Conservation (phyloP, 495 filamentous ascomycete species). For the Darksidea phi region DNA sequence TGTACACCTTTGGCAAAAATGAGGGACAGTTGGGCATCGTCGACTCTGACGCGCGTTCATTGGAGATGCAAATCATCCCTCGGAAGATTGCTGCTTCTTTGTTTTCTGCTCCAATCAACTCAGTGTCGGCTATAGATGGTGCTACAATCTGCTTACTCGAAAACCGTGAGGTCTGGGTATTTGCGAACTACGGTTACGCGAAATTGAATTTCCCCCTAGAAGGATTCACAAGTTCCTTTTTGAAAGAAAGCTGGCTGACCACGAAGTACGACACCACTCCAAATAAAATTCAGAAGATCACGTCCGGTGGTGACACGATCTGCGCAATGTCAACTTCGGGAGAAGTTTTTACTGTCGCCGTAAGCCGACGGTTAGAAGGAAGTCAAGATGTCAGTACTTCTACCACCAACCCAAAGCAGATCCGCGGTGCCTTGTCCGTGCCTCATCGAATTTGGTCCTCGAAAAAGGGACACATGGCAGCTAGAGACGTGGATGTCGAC, state of each 20-base stretch:
- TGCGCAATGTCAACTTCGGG: constrained; percentile 80
- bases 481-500: constrained; percentile 79
- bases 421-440: constrained; percentile 69
- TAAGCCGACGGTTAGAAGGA: constrained; percentile 64
- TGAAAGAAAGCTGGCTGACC: constrained; percentile 63
- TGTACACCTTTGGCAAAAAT: constrained; percentile 96
- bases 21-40: constrained; percentile 91
- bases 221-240: constrained; percentile 63
- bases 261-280: constrained; percentile 63
- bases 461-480: constrained; percentile 79
- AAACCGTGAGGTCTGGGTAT: constrained; percentile 85
- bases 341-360: constrained; percentile 77
- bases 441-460: constrained; percentile 80
- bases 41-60: constrained; percentile 88
- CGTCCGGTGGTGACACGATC: constrained; percentile 82
- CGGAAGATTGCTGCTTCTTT: constrained; percentile 84
- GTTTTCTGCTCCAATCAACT: constrained; percentile 71
- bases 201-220: constrained; percentile 78
- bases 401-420: constrained; percentile 86
- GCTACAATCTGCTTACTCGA: constrained; percentile 84
- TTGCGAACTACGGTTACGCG: constrained; percentile 89
- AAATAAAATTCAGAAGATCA: constrained; percentile 71
- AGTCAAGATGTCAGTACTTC: constrained; percentile 58
- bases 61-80: constrained; percentile 76
- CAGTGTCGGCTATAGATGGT: constrained; percentile 84